Conservation (phyloP, 164 flowering plant species). For the Stephania yunnanensis region DNA sequence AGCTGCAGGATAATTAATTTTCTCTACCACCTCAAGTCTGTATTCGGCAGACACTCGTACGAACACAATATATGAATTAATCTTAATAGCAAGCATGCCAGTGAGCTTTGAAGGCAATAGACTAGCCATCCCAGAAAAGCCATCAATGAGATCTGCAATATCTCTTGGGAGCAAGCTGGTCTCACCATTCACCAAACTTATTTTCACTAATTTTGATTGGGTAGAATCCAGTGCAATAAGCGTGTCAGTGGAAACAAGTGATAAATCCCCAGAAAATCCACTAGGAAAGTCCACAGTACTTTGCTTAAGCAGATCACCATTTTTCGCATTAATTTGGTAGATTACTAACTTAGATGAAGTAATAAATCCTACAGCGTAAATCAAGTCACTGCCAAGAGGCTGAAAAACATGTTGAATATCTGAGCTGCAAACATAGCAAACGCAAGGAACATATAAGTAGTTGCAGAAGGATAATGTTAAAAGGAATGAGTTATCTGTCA, state of each 20-base stretch:
- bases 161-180: slow-evolving; percentile 38
- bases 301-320: slow-evolving; percentile 65
- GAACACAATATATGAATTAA: slow-evolving; percentile 26
- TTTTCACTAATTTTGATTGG: slow-evolving; percentile 41
- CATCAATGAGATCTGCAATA: slow-evolving; percentile 51
- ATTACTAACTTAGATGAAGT: slow-evolving; percentile 45
- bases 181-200: slow-evolving; percentile 44
- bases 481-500: slow-evolving; percentile 1
- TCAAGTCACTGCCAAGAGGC: slow-evolving; percentile 42
- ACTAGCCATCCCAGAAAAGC: slow-evolving; percentile 42
- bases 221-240: slow-evolving; percentile 63
- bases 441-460: slow-evolving; percentile 1
- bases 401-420: slow-evolving; percentile 61
- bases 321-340: slow-evolving; percentile 49
- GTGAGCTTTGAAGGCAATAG: slow-evolving; percentile 51
- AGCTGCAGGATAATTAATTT: slow-evolving; percentile 34
- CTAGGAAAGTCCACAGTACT: slow-evolving; percentile 42
- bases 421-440: slow-evolving; percentile 42
- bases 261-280: slow-evolving; percentile 59
- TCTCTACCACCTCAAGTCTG: slow-evolving; percentile 58
- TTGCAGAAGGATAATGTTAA: background rate
- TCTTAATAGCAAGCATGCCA: slow-evolving; percentile 50
- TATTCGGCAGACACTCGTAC: slow-evolving; percentile 40
- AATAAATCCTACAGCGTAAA: slow-evolving; percentile 60
- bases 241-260: slow-evolving; percentile 45